Evolutionary conservation across 2,329 filamentous ascomycete species (phyloP), one percentile per base, ranked within the genome.

Genomic region (Penicillium sclerotiorum): DNA sequence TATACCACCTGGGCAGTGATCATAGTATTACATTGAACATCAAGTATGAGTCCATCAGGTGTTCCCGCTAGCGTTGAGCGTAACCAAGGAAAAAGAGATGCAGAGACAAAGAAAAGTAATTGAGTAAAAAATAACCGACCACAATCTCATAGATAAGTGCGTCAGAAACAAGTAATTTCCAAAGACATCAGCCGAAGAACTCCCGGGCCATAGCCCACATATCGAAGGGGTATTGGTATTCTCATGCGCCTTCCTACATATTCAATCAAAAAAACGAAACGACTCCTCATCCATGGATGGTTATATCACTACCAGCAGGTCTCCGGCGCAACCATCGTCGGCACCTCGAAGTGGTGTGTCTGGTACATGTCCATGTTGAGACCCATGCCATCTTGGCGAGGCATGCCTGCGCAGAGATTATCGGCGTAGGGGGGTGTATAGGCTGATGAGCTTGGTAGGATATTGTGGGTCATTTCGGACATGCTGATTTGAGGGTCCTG

Each of bases 351-450:
- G 20, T 65, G 47, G 23, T 69, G 62, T 38, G 67, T 55, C 42
- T 69, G 67, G 46, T 66, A 67, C 12, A 70, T 57, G 11, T 65
- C 62, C 56, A 71, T 57, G 21, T 62, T 64, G 20, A 69, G 51
- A 6, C 59, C 60, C 2, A 65, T 45, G 0, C 56, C 58, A 25
- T 70, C 64, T 11, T 62, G 47, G 8, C 64, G 66, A 5, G 64
- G 48, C 44, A 66, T 47, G 45, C 63, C 59, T 23, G 64, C 60
- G 43, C 69, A 67, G 20, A 66, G 53, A 21, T 64, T 50, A 36
- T 73, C 71, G 44, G 66, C 61, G 5, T 69, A 74, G 22, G 63
- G 62, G 23, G 72, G 67, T 15, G 70, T 70, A 35, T 69, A 75
- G 9, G 67, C 59, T 2, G 71, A 65, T 2, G 72, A 67, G 18